A percentile compares a stretch with the other conserved stretches of the same genome.
phyloP scores from a whole-genome alignment of 169 alveolate genomes.

The Plasmodium sp. region DNA sequence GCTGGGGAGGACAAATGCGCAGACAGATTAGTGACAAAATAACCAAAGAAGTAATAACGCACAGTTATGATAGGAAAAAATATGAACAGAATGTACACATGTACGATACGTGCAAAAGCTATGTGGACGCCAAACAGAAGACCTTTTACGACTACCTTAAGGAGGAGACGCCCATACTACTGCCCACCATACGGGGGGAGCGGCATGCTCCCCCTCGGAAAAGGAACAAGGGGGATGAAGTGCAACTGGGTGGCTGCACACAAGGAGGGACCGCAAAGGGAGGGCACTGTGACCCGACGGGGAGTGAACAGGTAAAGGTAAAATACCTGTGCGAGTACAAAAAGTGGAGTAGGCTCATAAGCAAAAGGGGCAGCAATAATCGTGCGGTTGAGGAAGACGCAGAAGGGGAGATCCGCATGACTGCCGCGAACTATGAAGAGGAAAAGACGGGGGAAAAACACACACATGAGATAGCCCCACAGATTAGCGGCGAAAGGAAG shows the following conservation, averaged over 20 bases:
- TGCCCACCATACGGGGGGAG: neutral
- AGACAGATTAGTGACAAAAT: conserved; percentile 25
- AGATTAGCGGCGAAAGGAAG: neutral
- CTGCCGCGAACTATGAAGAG: neutral
- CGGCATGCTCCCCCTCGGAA: neutral
- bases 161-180: neutral
- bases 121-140: conserved; percentile 61
- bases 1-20: neutral
- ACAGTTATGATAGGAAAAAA: conserved; percentile 55
- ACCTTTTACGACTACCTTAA: conserved; percentile 39
- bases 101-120: conserved; percentile 49
- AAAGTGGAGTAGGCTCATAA: conserved; percentile 48
- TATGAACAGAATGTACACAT: conserved; percentile 34
- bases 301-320: neutral
- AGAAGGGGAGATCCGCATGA: neutral
- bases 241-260: neutral
- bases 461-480: neutral
- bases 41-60: conserved; percentile 44
- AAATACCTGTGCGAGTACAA: conserved; percentile 44
- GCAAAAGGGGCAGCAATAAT: neutral
- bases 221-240: neutral
- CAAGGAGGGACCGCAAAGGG: neutral
- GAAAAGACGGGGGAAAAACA: neutral
- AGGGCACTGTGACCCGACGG: neutral
- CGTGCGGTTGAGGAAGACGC: neutral